phyloP scores from a whole-genome alignment of 306 rosid species.

The Quercus cerris region DNA sequence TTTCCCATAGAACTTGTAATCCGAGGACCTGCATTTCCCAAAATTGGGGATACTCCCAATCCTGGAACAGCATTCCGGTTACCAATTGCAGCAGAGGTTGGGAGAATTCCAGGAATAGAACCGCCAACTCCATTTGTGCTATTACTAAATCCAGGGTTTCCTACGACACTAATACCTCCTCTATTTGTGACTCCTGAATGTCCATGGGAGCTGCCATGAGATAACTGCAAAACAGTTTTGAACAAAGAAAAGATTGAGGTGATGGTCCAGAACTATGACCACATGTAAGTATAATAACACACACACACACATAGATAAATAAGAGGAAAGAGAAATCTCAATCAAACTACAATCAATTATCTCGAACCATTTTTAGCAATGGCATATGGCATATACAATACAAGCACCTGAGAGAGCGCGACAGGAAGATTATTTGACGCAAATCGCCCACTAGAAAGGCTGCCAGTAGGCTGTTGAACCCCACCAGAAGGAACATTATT shows the following conservation, averaged over 20 bases:
- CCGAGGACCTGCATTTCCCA: constrained; percentile 84
- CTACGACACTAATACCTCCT: constrained; percentile 97
- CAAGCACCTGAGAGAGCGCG: constrained; percentile 80
- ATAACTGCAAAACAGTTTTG: constrained; percentile 56
- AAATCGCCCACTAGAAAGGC: constrained; percentile 85
- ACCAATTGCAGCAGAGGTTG: constrained; percentile 94
- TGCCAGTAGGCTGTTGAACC: constrained; percentile 88
- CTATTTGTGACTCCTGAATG: constrained; percentile 87
- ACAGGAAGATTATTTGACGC: constrained; percentile 81
- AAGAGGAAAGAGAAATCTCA: not conserved
- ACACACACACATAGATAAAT: constrained; percentile 5
- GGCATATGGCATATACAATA: not conserved
- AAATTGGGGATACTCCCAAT: constrained; percentile 91
- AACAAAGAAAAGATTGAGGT: not conserved
- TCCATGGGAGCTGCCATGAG: constrained; percentile 84
- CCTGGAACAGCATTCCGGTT: constrained; percentile 95
- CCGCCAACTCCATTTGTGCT: constrained; percentile 96
- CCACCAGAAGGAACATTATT: constrained; percentile 83
- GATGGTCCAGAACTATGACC: not conserved
- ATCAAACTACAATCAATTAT: not conserved
- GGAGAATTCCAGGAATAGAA: constrained; percentile 96
- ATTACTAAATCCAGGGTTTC: constrained; percentile 95
- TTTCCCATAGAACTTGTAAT: constrained; percentile 93
- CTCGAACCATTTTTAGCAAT: not conserved
- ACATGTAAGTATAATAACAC: not conserved